Evolutionary conservation across 805 yeast genomes (phyloP).

Genomic region (Zygoascus flipseniorum): DNA sequence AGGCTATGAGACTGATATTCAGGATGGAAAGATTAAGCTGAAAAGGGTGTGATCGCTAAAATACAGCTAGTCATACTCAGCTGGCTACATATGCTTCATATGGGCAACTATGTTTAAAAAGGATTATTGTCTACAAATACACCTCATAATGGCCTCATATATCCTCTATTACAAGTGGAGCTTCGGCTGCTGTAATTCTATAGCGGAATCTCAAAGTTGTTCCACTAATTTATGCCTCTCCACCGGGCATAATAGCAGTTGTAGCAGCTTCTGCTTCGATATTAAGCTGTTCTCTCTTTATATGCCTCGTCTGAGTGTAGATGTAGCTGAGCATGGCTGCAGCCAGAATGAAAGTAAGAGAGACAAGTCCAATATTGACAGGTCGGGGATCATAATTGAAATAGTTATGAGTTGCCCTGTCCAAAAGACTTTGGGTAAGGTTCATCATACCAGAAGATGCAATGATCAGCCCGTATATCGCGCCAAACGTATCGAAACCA

Average conservation of each 20-base stretch:
- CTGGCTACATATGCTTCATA: too few relatives aligned
- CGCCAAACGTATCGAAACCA: constrained; percentile 88
- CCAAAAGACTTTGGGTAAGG: constrained; percentile 61
- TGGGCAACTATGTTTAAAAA: too few relatives aligned
- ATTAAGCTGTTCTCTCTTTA: constrained; percentile 47
- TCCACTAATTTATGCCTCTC: background rate
- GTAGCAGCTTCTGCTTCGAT: constrained; percentile 57
- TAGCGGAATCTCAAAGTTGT: too few relatives aligned
- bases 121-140: background rate
- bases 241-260: constrained; percentile 26
- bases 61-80: too few relatives aligned
- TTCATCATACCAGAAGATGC: constrained; percentile 78
- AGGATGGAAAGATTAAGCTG: constrained; percentile 60
- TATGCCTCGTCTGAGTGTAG: constrained; percentile 30
- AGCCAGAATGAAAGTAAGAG: constrained; percentile 32
- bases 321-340: constrained; percentile 23
- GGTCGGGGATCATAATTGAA: constrained; percentile 76
- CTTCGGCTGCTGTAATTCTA: too few relatives aligned
- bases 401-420: constrained; percentile 55
- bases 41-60: constrained; percentile 20
- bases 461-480: constrained; percentile 80
- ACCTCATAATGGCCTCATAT: too few relatives aligned
- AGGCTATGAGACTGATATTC: constrained; percentile 69
- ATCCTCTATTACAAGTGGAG: too few relatives aligned
- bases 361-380: constrained; percentile 50